phyloP scores from a whole-genome alignment of 2,329 filamentous ascomycete genomes.

The Beauveria medogensis region DNA sequence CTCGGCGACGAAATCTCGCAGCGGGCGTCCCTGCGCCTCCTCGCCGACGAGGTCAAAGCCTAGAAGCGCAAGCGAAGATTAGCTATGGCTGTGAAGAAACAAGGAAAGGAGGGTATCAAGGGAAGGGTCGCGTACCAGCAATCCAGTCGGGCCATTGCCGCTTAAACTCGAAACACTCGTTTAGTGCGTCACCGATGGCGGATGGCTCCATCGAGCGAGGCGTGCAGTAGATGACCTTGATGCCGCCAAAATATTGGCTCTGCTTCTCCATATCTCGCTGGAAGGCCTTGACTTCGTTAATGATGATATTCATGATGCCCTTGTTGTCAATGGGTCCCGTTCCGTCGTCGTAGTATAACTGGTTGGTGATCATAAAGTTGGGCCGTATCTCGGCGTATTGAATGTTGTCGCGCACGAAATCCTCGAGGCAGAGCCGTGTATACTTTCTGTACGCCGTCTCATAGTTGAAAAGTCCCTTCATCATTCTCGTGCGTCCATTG shows the following conservation, averaged over 20 bases:
- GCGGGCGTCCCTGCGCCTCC: constrained; percentile 52
- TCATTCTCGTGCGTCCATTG: constrained; percentile 60
- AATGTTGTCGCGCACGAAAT: constrained; percentile 56
- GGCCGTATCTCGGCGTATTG: constrained; percentile 65
- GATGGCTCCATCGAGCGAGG: constrained; percentile 49
- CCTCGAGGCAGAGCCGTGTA: constrained; percentile 49
- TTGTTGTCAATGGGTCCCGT: constrained; percentile 41
- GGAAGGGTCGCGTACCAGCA: constrained; percentile 31
- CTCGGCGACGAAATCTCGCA: constrained; percentile 45
- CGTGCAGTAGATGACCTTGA: constrained; percentile 66
- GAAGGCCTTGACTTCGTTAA: constrained; percentile 45
- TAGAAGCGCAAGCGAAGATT: neutral
- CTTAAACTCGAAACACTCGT: constrained; percentile 57
- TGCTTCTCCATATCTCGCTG: constrained; percentile 21
- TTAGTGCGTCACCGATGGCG: constrained; percentile 43
- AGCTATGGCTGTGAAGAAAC: no score
- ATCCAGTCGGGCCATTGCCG: constrained; percentile 47
- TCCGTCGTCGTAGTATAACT: constrained; percentile 52
- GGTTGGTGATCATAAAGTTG: constrained; percentile 58
- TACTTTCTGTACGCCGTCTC: constrained; percentile 54
- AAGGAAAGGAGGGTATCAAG: no score
- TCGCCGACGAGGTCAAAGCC: constrained; percentile 66
- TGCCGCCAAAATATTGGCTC: constrained; percentile 45
- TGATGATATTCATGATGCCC: constrained; percentile 54
- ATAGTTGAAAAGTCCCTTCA: constrained; percentile 66